A percentile compares a stretch with the other conserved stretches of the same genome.
Evolutionary conservation across 2,329 filamentous ascomycete species (phyloP).

Genomic region (Aspergillus ochraceus): DNA sequence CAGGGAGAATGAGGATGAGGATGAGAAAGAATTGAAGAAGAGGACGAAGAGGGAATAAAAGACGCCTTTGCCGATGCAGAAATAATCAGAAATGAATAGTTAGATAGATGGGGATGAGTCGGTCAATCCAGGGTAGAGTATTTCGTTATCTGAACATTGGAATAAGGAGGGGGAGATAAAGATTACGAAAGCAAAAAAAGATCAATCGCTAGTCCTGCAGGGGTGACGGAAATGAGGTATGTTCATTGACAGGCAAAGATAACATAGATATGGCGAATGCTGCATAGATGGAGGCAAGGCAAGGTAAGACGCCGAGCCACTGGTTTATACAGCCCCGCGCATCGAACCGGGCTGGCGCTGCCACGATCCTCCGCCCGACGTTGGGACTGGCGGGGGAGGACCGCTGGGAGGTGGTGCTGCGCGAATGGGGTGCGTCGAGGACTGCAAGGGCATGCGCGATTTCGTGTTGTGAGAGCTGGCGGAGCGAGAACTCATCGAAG

Average conservation of each 20-base stretch:
- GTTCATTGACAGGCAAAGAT: background rate
- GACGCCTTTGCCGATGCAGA: slow-evolving; percentile 26
- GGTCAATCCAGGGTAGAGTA: background rate
- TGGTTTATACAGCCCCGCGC: slow-evolving; percentile 16
- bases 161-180: too few species aligned
- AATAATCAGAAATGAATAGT: slow-evolving; percentile 14
- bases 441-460: slow-evolving; percentile 40
- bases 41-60: slow-evolving; percentile 14
- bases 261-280: background rate
- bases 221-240: too few species aligned
- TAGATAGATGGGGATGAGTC: slow-evolving; percentile 5
- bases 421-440: slow-evolving; percentile 65
- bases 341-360: slow-evolving; percentile 23
- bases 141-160: slow-evolving; percentile 3
- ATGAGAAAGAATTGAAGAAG: too few species aligned
- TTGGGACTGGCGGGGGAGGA: slow-evolving; percentile 59
- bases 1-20: too few species aligned
- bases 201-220: too few species aligned
- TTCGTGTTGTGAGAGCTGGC: slow-evolving; percentile 39
- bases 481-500: slow-evolving; percentile 40
- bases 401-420: slow-evolving; percentile 59
- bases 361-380: slow-evolving; percentile 28
- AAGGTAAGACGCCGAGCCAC: background rate
- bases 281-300: too few species aligned
- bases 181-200: too few species aligned